Percentiles rank a stretch among this genome's conserved stretches.
phyloP scores from a whole-genome alignment of 441 rosid species.

The Adansonia rubrostipa region DNA sequence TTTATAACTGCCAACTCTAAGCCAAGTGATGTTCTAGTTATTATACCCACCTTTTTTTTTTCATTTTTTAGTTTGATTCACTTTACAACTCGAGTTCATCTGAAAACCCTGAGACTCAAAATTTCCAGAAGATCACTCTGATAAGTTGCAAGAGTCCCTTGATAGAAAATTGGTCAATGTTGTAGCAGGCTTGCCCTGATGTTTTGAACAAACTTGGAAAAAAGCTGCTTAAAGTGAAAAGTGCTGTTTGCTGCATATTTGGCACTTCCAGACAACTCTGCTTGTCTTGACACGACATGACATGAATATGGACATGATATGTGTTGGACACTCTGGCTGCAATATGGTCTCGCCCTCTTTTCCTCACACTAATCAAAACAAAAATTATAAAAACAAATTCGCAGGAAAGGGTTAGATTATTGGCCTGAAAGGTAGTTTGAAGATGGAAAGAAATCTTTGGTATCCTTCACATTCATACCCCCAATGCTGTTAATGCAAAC shows the following conservation, averaged over 20 bases:
- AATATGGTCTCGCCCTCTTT: background rate
- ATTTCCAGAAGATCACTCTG: background rate
- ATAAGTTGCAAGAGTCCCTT: too few relatives aligned
- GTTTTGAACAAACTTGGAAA: too few relatives aligned
- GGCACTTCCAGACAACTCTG: background rate
- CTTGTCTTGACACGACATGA: background rate
- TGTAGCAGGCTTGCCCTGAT: too few relatives aligned
- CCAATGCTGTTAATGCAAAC: constrained; percentile 9
- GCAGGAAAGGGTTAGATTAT: background rate
- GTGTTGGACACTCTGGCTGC: background rate
- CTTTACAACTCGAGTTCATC: background rate
- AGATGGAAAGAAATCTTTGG: constrained; percentile 8
- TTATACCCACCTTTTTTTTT: background rate
- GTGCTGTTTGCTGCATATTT: background rate
- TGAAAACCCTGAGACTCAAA: background rate
- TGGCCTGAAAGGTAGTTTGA: background rate
- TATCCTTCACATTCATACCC: background rate
- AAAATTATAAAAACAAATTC: background rate
- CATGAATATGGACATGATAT: background rate
- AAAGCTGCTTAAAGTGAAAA: background rate
- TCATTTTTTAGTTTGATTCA: background rate
- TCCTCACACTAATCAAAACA: background rate
- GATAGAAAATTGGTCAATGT: too few relatives aligned
- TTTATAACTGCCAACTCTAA: background rate
- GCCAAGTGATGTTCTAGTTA: background rate